phyloP scores from a whole-genome alignment of 305 asterid species.

The Fraxinus angustifolia region DNA sequence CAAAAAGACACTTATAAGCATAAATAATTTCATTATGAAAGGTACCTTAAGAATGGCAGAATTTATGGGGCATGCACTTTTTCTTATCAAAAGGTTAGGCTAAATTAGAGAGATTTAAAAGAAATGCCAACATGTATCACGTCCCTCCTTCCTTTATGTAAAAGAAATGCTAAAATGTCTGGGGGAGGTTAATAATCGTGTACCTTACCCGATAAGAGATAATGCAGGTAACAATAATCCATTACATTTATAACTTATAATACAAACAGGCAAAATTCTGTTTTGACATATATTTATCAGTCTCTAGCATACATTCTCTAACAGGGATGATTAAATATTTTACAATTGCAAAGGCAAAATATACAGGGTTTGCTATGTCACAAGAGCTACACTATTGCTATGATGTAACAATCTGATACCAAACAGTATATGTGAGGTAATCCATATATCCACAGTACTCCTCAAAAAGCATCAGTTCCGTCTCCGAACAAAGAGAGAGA shows the following conservation, averaged over 20 bases:
- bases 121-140: slow-evolving; percentile 9
- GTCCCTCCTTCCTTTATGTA: background rate
- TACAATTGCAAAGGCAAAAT: slow-evolving; percentile 9
- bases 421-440: background rate
- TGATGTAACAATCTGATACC: slow-evolving; percentile 3
- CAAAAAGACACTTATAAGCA: slow-evolving; percentile 23
- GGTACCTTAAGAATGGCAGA: slow-evolving; percentile 3
- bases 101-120: background rate
- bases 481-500: slow-evolving; percentile 65
- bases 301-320: slow-evolving; percentile 9
- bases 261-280: background rate
- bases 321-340: background rate
- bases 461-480: slow-evolving; percentile 37
- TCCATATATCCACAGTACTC: background rate
- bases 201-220: background rate
- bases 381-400: background rate
- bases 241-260: slow-evolving; percentile 3
- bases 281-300: slow-evolving; percentile 4
- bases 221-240: background rate
- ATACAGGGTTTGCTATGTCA: background rate
- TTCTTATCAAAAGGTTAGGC: background rate
- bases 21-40: slow-evolving; percentile 4
- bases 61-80: background rate
- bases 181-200: background rate
- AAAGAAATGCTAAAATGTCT: background rate